A percentile compares a stretch with the other conserved stretches of the same genome.
Conservation (phyloP, 2,329 filamentous ascomycete species). For the Juglanconis oblonga region DNA sequence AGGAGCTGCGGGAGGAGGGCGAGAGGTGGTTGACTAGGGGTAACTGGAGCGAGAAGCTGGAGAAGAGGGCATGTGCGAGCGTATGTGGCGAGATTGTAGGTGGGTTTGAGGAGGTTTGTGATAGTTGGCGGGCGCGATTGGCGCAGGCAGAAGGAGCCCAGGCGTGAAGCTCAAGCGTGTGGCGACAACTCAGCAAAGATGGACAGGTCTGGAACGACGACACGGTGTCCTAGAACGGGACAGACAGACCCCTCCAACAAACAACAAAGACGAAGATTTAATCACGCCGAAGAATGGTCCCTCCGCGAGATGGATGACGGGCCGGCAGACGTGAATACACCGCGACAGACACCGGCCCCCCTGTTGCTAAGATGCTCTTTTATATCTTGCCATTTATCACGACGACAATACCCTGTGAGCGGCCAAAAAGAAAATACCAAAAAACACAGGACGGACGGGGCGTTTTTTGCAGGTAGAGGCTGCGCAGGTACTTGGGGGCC, state of each 20-base stretch:
- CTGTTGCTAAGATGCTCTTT: background rate
- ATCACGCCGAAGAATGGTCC: background rate
- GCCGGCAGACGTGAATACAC: background rate
- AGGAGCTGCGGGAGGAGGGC: constrained; percentile 78
- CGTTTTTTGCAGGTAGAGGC: constrained; percentile 9
- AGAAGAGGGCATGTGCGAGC: constrained; percentile 74
- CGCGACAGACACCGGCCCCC: background rate
- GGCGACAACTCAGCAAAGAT: background rate
- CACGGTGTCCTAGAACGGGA: background rate
- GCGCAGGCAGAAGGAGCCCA: constrained; percentile 55
- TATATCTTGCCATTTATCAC: constrained; percentile 7
- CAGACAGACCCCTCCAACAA: background rate
- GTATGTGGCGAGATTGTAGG: constrained; percentile 86
- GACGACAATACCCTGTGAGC: constrained; percentile 13
- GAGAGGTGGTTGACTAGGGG: constrained; percentile 77
- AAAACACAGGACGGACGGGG: background rate
- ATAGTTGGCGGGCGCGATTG: constrained; percentile 75
- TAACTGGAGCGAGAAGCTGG: constrained; percentile 76
- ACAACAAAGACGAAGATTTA: background rate
- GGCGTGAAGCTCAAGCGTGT: constrained; percentile 26
- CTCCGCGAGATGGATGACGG: background rate
- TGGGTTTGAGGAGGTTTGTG: constrained; percentile 89
- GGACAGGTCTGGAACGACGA: background rate
- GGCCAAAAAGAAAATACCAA: too few species aligned
- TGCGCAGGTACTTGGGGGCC: background rate